Base-by-base conservation (phyloP, 192 early-diverging fungal genomes). In the Rhizophagus sp. region DNA sequence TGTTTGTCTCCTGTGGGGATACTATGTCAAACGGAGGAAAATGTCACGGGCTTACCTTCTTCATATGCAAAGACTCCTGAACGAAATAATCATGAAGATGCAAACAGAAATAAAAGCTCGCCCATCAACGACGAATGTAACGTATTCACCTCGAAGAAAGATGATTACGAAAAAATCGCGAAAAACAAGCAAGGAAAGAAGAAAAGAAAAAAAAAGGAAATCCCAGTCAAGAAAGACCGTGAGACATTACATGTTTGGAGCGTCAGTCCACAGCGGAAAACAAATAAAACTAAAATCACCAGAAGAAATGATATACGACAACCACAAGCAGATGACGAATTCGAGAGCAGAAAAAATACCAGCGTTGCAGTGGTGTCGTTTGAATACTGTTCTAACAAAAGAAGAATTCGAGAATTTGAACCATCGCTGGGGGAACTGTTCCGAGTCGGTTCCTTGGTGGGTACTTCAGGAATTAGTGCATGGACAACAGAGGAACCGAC, bases 281-380 rank as follows among this genome's bases (percentile, higher is more conserved):
- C 30, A 7, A 33, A 11, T n/a, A n/a, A n/a, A n/a, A n/a, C n/a
- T n/a, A n/a, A n/a, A n/a, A n/a, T n/a, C n/a, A n/a, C n/a, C n/a
- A n/a, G n/a, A n/a, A n/a, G n/a, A n/a, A n/a, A n/a, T n/a, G 24
- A 36, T 71, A 71, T n/a, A 27, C 69, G 19, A 71, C 25, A 71
- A 39, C 69, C 1, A 71, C 69, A 36, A 71, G 33, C 1, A 39
- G 69, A 36, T 71, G 36, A 3, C 36, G 2, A 8, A 44, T 11
- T 71, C 33, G 69, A 71, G 69, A 71, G 69, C 8, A 27, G 30
- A 71, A 71, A 71, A 3, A 5, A 71, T 71, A 71, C 69, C 69
- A 39, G 2, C 36, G 30, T 71, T 71, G 69, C 7, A 71, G 19
- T 71, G 69, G 69, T 72, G 39, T 72, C 70, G 70, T 41, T 30